These are phyloP conservation scores for Suhomyces anneliseae DNA, from an alignment of 1,139 yeast genomes.

Conservation along the genomic window DNA sequence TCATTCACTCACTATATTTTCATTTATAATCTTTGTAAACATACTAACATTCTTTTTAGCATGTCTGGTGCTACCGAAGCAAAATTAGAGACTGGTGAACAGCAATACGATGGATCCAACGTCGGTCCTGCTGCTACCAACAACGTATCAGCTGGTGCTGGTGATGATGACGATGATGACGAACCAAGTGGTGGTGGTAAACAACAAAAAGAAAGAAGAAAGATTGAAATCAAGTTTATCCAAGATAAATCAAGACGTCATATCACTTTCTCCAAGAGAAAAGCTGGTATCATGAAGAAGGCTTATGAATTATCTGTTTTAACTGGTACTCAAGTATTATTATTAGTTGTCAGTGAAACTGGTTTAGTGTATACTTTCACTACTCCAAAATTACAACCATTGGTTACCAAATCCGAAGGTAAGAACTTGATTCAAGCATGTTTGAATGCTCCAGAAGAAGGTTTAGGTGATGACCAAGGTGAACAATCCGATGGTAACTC, in stretches of 20 bases:
- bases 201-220: constrained; percentile 80
- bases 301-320: constrained; percentile 94
- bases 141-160: constrained; percentile 28
- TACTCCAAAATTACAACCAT: constrained; percentile 95
- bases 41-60: constrained; percentile 21
- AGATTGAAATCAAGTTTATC: constrained; percentile 94
- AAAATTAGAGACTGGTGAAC: constrained; percentile 39
- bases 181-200: constrained; percentile 54
- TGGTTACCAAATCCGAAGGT: constrained; percentile 96
- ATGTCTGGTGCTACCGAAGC: constrained; percentile 39
- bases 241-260: constrained; percentile 97
- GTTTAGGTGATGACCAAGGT: constrained; percentile 58
- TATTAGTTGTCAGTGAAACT: constrained; percentile 93
- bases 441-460: constrained; percentile 85
- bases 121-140: constrained; percentile 22
- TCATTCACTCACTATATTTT: background rate
- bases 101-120: constrained; percentile 23
- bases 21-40: background rate
- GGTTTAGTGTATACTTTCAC: constrained; percentile 98
- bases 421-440: constrained; percentile 96
- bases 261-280: constrained; percentile 94
- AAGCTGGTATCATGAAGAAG: constrained; percentile 98
- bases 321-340: constrained; percentile 93
- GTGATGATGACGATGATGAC: constrained; percentile 68
- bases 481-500: constrained; percentile 60